Evolutionary conservation across 2,329 filamentous ascomycete species (phyloP), one percentile per base, ranked within the genome.

Genomic region (Didymosphaeria variabile): DNA sequence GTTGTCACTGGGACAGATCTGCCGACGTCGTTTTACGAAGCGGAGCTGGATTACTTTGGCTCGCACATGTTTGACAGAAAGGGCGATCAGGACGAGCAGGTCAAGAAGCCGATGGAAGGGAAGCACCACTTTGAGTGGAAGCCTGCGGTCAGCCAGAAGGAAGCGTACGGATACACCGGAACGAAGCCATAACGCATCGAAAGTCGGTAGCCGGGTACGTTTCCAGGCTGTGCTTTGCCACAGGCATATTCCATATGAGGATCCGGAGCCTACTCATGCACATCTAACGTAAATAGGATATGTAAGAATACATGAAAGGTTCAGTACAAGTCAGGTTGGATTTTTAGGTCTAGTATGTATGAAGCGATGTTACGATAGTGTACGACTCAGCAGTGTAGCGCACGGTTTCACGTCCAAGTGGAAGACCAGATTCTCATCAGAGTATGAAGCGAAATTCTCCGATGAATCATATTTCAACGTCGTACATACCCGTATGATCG

Each of bases 1-100:
- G 89, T 89, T 56, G 82, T 82, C 31, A 85, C 83, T 1, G 85
- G 85, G 17, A 85, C 83, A 3, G 83, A 84, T 60, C 73, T 92
- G 34, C 89, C 89, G 0, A 91, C 88, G 4, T 84, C 85, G 59
- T 91, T 92, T 70, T 88, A 89, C 79, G 89, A 91, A 76, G 89
- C 89, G 0, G 84, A 92, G 78, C 78, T 92, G 73, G 89, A 91
- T 71, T 91, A 88, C 69, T 92, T 92, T 72, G 89, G 90, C 0
- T 83, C 84, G 40, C 89, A 91, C 73, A 86, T 85, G 79, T 91
- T 86, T 71, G 87, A 91, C 70, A 80, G 83, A 63, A 84, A 84
- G 65, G 82, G 82, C 1, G 85, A 88, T 34, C 71, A 75, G 64
- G 81, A 81, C 52, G 78, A 82, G 2, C 83, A 84, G 1, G 77